Evolutionary conservation across 495 filamentous ascomycete genomes (phyloP).

Genomic region (Articulospora tetracladia): DNA sequence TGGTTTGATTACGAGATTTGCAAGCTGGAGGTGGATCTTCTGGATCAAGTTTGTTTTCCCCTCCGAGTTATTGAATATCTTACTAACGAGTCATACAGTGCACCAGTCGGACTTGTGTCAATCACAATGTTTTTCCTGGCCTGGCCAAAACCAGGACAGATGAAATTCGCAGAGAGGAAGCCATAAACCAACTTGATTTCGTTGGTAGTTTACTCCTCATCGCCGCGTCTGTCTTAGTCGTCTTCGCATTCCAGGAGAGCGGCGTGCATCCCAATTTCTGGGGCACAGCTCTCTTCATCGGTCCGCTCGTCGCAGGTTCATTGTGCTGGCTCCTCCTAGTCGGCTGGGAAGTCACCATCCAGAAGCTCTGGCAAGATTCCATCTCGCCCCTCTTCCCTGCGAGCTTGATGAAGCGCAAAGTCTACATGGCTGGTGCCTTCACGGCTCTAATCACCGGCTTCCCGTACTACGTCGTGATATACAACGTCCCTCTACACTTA

Average conservation of each 20-base stretch:
- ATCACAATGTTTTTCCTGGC: constrained; percentile 15
- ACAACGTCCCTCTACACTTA: constrained; percentile 57
- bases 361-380: constrained; percentile 35
- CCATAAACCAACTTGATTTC: constrained; percentile 46
- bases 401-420: constrained; percentile 32
- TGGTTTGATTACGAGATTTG: constrained; percentile 38
- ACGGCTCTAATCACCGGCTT: constrained; percentile 51
- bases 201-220: constrained; percentile 52
- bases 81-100: constrained; percentile 24
- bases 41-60: constrained; percentile 40
- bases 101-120: constrained; percentile 11
- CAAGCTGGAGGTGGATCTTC: constrained; percentile 49
- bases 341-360: constrained; percentile 40
- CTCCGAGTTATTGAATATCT: constrained; percentile 1
- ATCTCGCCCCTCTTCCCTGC: constrained; percentile 43
- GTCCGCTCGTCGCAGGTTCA: constrained; percentile 37
- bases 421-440: constrained; percentile 37
- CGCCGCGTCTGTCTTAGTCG: constrained; percentile 48
- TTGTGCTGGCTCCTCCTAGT: constrained; percentile 43
- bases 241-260: constrained; percentile 56
- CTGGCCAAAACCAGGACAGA: constrained; percentile 16
- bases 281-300: constrained; percentile 40
- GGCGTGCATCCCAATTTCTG: constrained; percentile 42
- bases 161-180: constrained; percentile 1
- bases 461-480: constrained; percentile 50